Base-by-base conservation (phyloP, 2,329 filamentous ascomycete genomes). In the Cytospora paraplurivora region DNA sequence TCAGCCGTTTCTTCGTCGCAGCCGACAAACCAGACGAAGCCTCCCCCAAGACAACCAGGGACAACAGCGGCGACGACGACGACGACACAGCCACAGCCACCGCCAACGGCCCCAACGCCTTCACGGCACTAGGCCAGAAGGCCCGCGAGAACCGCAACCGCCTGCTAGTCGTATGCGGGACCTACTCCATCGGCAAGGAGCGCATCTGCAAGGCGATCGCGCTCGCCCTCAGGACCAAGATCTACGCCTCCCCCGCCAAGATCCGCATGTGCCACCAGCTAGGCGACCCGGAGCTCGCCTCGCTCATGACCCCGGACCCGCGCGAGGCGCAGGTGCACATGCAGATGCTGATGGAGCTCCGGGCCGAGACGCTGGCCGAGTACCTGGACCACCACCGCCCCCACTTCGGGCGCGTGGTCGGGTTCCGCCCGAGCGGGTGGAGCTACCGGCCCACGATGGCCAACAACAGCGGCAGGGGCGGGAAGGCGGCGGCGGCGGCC, bases 151-250 rank as follows among this genome's bases (percentile, higher is more conserved):
- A 66, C 35, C 81, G 81, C 53, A 88, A 91, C 54, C 88, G 92
- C 5, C 82, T 99, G 2, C 84, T 99, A 0, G 91, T 99, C 6
- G 86, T 99, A 7, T 96, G 97, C 66, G 95, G 95, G 52, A 99
- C 95, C 0, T 99, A 99, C 77, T 96, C 91, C 70, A 99, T 99
- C 71, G 95, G 95, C 72, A 99, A 99, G 77, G 95, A 99, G 76
- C 89, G 93, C 49, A 93, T 99, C 68, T 98, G 94, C 73, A 82
- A 97, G 37, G 93, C 92, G 51, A 96, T 99, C 67, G 95, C 95
- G 4, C 86, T 89, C 70, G 93, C 93, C 0, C 81, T 99, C 2
- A 82, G 87, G 47, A 91, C 88, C 69, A 97, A 96, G 72, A 98
- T 99, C 67, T 99, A 90, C 72, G 94, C 94, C 0, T 87, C 92